Evolutionary conservation across 257 asterid genomes (phyloP).

Genomic region (Paulownia fortunei): DNA sequence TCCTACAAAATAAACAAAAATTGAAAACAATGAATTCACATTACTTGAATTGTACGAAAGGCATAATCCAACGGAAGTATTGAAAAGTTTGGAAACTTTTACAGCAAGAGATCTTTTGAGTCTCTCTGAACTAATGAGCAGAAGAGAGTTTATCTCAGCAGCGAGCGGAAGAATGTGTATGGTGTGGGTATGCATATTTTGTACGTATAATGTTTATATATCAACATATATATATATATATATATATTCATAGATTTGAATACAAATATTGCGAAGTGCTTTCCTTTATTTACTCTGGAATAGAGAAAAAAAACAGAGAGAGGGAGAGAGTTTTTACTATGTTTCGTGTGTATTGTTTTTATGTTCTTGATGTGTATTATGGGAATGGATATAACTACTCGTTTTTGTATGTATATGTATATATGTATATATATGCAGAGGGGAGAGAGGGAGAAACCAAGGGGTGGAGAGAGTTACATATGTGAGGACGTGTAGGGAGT

Average conservation of each 20-base stretch:
- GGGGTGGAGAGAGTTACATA: background rate
- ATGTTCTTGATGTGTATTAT: no score
- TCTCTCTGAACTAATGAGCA: conserved; percentile 29
- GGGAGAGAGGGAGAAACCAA: background rate
- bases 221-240: background rate
- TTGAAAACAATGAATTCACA: conserved; percentile 40
- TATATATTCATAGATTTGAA: background rate
- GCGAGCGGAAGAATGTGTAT: conserved; percentile 22
- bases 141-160: conserved; percentile 29
- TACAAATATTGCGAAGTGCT: background rate
- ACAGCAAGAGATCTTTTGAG: conserved; percentile 35
- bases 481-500: background rate
- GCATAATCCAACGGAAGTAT: conserved; percentile 24
- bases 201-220: conserved; percentile 9
- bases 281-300: conserved; percentile 4
- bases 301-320: background rate
- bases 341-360: background rate
- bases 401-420: no score
- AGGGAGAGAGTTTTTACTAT: conserved; percentile 8
- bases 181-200: background rate
- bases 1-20: conserved; percentile 43
- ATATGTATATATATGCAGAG: background rate
- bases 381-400: background rate
- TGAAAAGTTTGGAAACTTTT: conserved; percentile 22
- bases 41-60: conserved; percentile 61